These are phyloP conservation scores for Acanthamoeba lenticulata DNA, from an alignment of 208 protist genomes.

Conservation along the genomic window DNA sequence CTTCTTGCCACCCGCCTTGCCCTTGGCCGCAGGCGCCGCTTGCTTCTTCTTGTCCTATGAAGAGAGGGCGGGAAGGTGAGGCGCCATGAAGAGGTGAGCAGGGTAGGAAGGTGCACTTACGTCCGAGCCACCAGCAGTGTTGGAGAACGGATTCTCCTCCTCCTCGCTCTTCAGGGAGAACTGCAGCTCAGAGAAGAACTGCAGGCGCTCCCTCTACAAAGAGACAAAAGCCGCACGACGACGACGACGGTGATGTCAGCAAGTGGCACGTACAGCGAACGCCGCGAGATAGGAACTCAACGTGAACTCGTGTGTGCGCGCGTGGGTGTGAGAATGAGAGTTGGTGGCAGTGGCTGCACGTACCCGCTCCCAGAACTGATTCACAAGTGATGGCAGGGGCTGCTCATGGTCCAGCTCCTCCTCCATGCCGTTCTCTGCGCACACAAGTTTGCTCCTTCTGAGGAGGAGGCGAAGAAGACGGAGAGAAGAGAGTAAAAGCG, in stretches of 20 bases:
- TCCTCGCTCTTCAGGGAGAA: conserved; percentile 68
- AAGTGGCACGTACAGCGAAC: too few relatives aligned
- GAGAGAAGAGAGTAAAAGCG: not conserved
- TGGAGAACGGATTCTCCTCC: conserved; percentile 65
- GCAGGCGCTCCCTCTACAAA: conserved; percentile 45
- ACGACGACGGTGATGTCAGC: not conserved
- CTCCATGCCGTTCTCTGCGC: conserved; percentile 53
- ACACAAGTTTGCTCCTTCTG: not conserved
- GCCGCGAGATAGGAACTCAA: not conserved
- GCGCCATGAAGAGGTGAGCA: not conserved
- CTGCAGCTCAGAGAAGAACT: conserved; percentile 64
- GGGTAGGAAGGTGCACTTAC: too few relatives aligned
- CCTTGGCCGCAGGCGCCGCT: not conserved
- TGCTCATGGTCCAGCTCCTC: conserved; percentile 50
- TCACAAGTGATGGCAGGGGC: not conserved
- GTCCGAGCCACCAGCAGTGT: not conserved
- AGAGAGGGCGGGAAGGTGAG: not conserved
- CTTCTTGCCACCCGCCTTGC: not conserved
- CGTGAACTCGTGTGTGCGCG: not conserved
- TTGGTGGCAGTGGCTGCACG: not conserved
- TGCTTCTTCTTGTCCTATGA: not conserved
- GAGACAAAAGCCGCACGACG: not conserved
- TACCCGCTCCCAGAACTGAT: conserved; percentile 33
- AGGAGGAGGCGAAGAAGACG: not conserved
- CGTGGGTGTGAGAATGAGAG: not conserved